Evolutionary conservation across 331 rosid species (phyloP), one percentile per base, ranked within the genome.

Genomic region (Spiraea crenata): DNA sequence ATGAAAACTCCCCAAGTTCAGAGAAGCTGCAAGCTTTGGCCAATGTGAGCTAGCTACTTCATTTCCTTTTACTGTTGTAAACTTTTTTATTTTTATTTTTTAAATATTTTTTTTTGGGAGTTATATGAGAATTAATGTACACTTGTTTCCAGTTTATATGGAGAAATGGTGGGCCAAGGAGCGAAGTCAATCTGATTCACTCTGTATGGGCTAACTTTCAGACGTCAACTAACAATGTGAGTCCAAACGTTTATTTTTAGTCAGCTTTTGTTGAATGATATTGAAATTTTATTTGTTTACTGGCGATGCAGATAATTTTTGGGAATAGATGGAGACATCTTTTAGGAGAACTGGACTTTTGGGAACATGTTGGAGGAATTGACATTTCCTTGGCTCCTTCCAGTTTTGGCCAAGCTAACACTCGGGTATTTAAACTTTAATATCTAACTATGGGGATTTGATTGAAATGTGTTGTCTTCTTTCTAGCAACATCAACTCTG

Each of bases 281-380:
- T 19, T 40, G 34, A 72, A 39, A 62, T 37, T 59, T 5, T 70
- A 0, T 59, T 35, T 35, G 64, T 49, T 69, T 76, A 39, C 64
- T 60, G 81, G 48, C 80, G 65, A 40, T 84, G 80, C 96, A 93
- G 97, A 77, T 91, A 70, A 93, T 93, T 47, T 93, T 93, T 83
- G 99, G 97, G 52, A 93, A 93, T 86, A 87, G 90, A 79, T 93
- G 99, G 97, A 87, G 97, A 74, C 91, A 93, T 82, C 91, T 93
- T 79, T 76, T 83, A 66, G 99, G 99, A 54, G 97, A 93, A 65
- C 79, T 80, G 82, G 97, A 91, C 67, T 91, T 93, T 77, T 91
- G 99, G 99, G 99, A 93, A 76, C 89, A 83, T 81, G 92, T 91
- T 42, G 96, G 99, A 66, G 97, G 97, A 72, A 83, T 93, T 65